Conservation (phyloP, 306 rosid species). For the Cajanus cajan region DNA sequence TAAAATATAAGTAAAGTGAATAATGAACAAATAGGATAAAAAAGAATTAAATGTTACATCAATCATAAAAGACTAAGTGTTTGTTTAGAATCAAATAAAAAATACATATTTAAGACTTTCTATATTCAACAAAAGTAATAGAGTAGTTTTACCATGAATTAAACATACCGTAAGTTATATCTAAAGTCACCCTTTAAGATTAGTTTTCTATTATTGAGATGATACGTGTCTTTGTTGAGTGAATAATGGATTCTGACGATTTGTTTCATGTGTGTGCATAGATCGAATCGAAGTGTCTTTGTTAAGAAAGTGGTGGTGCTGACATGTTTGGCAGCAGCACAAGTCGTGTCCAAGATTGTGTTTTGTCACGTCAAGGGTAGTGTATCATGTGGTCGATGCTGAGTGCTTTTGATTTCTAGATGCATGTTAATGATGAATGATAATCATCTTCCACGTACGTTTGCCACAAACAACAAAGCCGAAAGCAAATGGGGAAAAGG, state of each 20-base stretch:
- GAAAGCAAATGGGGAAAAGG: neutral
- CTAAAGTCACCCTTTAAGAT: too few relatives aligned
- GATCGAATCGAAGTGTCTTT: neutral
- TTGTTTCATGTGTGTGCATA: neutral
- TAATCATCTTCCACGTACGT: slow-evolving; percentile 16
- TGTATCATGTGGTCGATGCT: neutral
- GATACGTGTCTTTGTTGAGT: neutral
- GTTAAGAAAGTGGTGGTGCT: neutral
- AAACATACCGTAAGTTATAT: too few relatives aligned
- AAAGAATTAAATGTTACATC: too few relatives aligned
- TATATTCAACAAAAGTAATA: too few relatives aligned
- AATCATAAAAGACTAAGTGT: too few relatives aligned
- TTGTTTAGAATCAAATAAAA: too few relatives aligned
- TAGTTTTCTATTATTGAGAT: too few relatives aligned
- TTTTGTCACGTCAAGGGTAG: slow-evolving; percentile 1
- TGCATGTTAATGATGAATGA: neutral
- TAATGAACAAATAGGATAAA: too few relatives aligned
- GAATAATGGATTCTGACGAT: slow-evolving; percentile 3
- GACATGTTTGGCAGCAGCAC: slow-evolving; percentile 14
- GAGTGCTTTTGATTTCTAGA: neutral
- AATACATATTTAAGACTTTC: too few relatives aligned
- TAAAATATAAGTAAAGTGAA: too few relatives aligned
- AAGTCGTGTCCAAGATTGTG: neutral
- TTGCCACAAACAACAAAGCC: neutral
- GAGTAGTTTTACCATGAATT: too few relatives aligned